Base-by-base conservation (phyloP, 2,329 filamentous ascomycete genomes). In the Colletotrichum orbiculare region DNA sequence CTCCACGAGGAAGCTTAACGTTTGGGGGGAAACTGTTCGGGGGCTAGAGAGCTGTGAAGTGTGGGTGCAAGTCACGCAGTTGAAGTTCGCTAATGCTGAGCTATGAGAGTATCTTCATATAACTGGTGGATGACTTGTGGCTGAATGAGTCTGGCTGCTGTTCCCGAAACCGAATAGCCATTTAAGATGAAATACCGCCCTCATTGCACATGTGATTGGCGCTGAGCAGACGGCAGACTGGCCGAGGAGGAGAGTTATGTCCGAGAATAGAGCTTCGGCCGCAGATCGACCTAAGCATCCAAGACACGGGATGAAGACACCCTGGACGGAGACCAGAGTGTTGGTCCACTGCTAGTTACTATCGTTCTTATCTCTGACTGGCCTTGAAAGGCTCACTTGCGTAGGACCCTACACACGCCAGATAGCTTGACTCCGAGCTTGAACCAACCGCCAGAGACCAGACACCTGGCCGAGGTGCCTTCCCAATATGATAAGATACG, bases 361-460 rank as follows among this genome's bases (percentile, higher is more conserved):
- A 58, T 58, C 55, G 45, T 47, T 39, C 55, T 58, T 58, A 58
- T 58, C 45, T 50, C 33, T 15, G 9, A 12, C 25, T 57, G 37
- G 10, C 8, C 11, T n/a, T n/a, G 4, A 13, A 8, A 17, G n/a
- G 25, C 39, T 42, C 39, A 42, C 4, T 42, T 42, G 39, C 6
- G 39, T 39, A 17, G n/a, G 38, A 53, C 50, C 42, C 42, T 42
- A 53, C 42, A 15, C 25, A 53, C 15, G 17, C 50, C n/a, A 9
- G 49, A 4, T 25, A 25, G 25, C 25, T 25, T 2, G 25, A 25
- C 25, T 25, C 25, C 25, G 5, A 25, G 25, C 25, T 25, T 25
- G 25, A 25, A 25, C 25, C 25, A 25, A 25, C 25, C 25, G 25
- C 25, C 25, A 4, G 25, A 25, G 25, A 25, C 25, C 25, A 25